These are phyloP conservation scores for Parastagonospora avenae DNA, from an alignment of 2,329 filamentous ascomycete genomes.

Conservation along the genomic window DNA sequence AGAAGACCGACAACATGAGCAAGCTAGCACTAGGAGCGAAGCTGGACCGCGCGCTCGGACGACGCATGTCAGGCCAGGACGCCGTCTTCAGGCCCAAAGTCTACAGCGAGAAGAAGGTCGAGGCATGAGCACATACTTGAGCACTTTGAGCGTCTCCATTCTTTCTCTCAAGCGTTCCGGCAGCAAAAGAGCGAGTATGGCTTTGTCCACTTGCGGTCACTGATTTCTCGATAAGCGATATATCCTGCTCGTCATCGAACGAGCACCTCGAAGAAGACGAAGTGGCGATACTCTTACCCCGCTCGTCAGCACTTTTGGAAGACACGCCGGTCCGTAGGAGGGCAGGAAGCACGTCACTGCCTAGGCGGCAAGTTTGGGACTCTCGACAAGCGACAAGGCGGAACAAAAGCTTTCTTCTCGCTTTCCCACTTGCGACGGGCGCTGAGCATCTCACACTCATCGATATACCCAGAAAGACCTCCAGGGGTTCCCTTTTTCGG, in stretches of 20 bases:
- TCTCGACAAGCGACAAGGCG: no score
- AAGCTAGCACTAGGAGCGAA: constrained; percentile 90
- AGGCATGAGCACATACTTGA: constrained; percentile 20
- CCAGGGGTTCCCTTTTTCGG: not conserved
- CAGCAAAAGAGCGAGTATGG: not conserved
- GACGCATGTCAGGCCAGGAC: constrained; percentile 87
- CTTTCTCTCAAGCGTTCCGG: not conserved
- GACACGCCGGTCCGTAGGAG: no score
- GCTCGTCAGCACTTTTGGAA: no score
- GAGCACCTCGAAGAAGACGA: no score
- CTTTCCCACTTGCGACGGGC: no score
- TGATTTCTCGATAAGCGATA: not conserved
- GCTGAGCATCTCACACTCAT: not conserved
- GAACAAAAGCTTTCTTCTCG: no score
- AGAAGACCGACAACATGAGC: constrained; percentile 81
- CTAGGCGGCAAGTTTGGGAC: no score
- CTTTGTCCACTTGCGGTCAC: no score
- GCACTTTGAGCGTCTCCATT: not conserved
- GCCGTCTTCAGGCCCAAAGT: constrained; percentile 73
- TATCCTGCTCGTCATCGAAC: not conserved
- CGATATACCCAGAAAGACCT: not conserved
- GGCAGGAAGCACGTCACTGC: no score
- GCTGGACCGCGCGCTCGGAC: constrained; percentile 82
- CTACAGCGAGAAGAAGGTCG: constrained; percentile 44
- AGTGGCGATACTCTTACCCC: no score